Conservation (phyloP, 2,329 filamentous ascomycete species). For the Pseudogymnoascus sp. region DNA sequence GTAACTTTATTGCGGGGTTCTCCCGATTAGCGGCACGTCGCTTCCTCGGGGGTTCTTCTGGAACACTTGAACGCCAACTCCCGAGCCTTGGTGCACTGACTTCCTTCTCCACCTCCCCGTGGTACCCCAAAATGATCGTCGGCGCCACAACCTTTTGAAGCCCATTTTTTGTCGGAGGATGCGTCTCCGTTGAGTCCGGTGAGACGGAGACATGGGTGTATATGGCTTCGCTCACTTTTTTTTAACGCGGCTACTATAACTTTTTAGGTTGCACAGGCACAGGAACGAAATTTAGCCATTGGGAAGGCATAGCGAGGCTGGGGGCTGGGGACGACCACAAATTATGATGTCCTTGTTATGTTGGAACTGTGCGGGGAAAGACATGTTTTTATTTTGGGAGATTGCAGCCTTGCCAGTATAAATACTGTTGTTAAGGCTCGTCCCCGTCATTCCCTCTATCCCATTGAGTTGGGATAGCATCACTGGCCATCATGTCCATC, state of each 20-base stretch:
- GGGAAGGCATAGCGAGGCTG: not conserved
- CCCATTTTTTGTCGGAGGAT: not conserved
- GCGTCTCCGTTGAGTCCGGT: not conserved
- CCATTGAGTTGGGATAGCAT: slow-evolving; percentile 5
- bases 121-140: not conserved
- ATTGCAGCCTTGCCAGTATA: slow-evolving; percentile 3
- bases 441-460: not conserved
- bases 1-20: slow-evolving; percentile 7
- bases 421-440: not conserved
- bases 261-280: not conserved
- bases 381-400: not conserved
- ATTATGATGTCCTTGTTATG: slow-evolving; percentile 2
- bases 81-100: slow-evolving; percentile 3
- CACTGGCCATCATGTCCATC: slow-evolving; percentile 48
- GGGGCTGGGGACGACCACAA: not conserved
- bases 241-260: not conserved
- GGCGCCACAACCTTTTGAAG: slow-evolving; percentile 6
- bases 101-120: not conserved
- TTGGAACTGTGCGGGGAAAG: not conserved
- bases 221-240: not conserved
- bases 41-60: slow-evolving; percentile 7
- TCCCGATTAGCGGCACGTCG: slow-evolving; percentile 1
- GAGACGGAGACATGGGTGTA: slow-evolving; percentile 4
- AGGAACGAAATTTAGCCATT: slow-evolving; percentile 6
- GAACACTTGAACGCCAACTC: slow-evolving; percentile 7